phyloP scores from a whole-genome alignment of 2,329 filamentous ascomycete genomes.

The Hymenoscyphus scutula region DNA sequence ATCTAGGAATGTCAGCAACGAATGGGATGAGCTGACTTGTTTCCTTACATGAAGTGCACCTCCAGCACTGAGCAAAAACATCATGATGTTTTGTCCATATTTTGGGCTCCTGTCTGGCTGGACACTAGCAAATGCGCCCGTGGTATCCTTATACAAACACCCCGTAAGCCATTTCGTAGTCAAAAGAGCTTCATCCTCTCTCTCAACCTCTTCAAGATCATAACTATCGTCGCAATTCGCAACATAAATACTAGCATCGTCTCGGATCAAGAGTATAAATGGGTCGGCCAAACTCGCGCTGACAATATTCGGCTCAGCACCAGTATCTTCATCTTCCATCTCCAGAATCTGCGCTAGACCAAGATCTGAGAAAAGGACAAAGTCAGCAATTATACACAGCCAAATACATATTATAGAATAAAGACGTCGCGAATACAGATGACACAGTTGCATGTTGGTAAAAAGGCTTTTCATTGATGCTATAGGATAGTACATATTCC shows the following conservation, averaged over 20 bases:
- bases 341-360: constrained; percentile 87
- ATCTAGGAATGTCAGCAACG: constrained; percentile 49
- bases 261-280: constrained; percentile 77
- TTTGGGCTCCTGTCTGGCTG: constrained; percentile 42
- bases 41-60: constrained; percentile 71
- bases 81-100: constrained; percentile 54
- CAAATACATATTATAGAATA: constrained; percentile 14
- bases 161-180: constrained; percentile 77
- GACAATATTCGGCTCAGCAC: constrained; percentile 73
- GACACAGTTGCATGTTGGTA: constrained; percentile 33
- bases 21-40: neutral
- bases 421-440: constrained; percentile 26
- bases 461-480: constrained; percentile 41
- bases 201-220: constrained; percentile 80
- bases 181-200: constrained; percentile 53
- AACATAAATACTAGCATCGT: constrained; percentile 78
- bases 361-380: constrained; percentile 60
- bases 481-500: constrained; percentile 39
- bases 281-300: constrained; percentile 84
- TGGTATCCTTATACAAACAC: constrained; percentile 73
- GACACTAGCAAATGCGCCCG: constrained; percentile 51
- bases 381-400: constrained; percentile 15
- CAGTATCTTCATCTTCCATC: constrained; percentile 87
- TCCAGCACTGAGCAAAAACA: constrained; percentile 75
- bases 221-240: constrained; percentile 76